Evolutionary conservation across 176 grass and related monocot species (phyloP).

Genomic region (Miscanthus lutarioriparius): DNA sequence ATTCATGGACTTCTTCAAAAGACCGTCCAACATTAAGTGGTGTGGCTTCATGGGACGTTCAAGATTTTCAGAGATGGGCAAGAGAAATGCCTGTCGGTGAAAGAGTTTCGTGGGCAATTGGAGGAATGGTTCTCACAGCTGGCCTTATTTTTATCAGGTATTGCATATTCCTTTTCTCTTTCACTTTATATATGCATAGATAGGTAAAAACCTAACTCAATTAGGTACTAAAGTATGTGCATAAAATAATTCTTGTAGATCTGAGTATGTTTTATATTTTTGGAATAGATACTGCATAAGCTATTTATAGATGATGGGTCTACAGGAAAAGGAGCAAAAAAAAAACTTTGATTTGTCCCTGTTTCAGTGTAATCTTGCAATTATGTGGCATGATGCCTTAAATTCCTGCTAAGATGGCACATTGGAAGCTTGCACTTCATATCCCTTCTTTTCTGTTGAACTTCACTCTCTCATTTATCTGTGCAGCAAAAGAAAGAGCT

Average conservation of each 20-base stretch:
- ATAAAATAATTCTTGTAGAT: not conserved
- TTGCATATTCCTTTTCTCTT: not conserved
- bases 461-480: slow-evolving; percentile 17
- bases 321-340: not conserved
- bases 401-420: too few relatives aligned
- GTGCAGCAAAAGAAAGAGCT: slow-evolving; percentile 85
- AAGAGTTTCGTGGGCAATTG: slow-evolving; percentile 89
- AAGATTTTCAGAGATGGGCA: slow-evolving; percentile 59
- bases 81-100: slow-evolving; percentile 56
- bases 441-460: not conserved
- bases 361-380: not conserved
- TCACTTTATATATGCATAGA: not conserved
- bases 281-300: not conserved
- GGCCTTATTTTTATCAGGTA: slow-evolving; percentile 81
- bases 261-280: not conserved
- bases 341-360: not conserved
- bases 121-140: slow-evolving; percentile 90
- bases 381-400: too few relatives aligned
- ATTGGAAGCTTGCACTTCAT: slow-evolving; percentile 15
- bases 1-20: slow-evolving; percentile 67
- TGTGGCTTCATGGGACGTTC: slow-evolving; percentile 43
- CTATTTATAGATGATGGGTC: not conserved
- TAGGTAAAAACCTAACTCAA: not conserved
- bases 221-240: not conserved
- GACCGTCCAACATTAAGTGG: slow-evolving; percentile 43